These are phyloP conservation scores for Cladophialophora immunda DNA, from an alignment of 2,329 filamentous ascomycete genomes.

Conservation along the genomic window DNA sequence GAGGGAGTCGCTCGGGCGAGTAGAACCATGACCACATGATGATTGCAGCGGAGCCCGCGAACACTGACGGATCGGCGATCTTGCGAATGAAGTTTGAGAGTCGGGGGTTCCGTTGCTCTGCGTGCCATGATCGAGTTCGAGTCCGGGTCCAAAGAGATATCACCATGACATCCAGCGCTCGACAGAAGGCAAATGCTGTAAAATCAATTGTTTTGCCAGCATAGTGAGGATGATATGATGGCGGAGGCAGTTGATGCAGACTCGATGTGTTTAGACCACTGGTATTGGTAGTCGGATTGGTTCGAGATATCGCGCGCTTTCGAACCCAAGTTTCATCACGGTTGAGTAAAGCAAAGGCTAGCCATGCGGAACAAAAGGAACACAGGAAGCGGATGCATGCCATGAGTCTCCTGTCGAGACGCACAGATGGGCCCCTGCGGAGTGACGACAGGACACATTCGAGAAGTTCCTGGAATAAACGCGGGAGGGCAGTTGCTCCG, in stretches of 20 bases:
- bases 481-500: constrained; percentile 59
- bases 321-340: constrained; percentile 37
- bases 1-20: constrained; percentile 72
- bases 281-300: constrained; percentile 24
- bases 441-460: constrained; percentile 40
- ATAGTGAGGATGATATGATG: constrained; percentile 46
- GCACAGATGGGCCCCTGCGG: background rate
- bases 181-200: constrained; percentile 77
- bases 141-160: constrained; percentile 70
- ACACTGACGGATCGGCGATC: constrained; percentile 73
- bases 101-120: constrained; percentile 40
- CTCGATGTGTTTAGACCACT: constrained; percentile 29
- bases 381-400: constrained; percentile 50
- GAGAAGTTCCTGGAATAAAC: constrained; percentile 43
- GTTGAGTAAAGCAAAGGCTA: constrained; percentile 60
- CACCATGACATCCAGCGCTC: constrained; percentile 76
- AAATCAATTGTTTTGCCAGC: constrained; percentile 82
- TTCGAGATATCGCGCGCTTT: constrained; percentile 33
- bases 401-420: constrained; percentile 1
- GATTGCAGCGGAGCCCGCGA: constrained; percentile 74
- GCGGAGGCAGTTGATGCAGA: constrained; percentile 32
- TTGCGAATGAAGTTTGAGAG: constrained; percentile 52
- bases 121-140: constrained; percentile 43
- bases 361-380: constrained; percentile 59
- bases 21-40: constrained; percentile 96